Percentiles rank a stretch among this genome's conserved stretches.
These are phyloP conservation scores for Backusella australiensis DNA, from an alignment of 192 early-diverging fungal species.

Conservation along the genomic window DNA sequence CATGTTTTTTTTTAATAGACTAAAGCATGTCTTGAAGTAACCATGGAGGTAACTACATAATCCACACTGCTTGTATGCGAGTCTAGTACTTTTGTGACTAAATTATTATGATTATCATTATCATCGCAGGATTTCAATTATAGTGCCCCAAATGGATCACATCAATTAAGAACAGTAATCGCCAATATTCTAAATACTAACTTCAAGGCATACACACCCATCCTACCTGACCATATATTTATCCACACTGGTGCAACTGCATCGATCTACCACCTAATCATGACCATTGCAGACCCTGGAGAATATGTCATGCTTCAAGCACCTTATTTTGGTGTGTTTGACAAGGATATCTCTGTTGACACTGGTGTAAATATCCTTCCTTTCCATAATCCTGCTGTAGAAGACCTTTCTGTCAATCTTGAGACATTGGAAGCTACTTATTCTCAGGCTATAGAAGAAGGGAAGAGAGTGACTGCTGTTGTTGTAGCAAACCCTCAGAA, in stretches of 20 bases:
- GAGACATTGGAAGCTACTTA: conserved; percentile 48
- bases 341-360: conserved; percentile 52
- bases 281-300: conserved; percentile 65
- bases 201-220: conserved; percentile 45
- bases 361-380: conserved; percentile 52
- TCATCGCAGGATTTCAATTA: conserved; percentile 41
- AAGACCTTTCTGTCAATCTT: conserved; percentile 34
- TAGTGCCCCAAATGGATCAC: conserved; percentile 52
- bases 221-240: conserved; percentile 54
- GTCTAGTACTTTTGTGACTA: no score
- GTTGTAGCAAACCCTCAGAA: conserved; percentile 62
- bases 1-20: not conserved
- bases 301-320: conserved; percentile 73
- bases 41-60: not conserved
- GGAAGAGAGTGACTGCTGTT: conserved; percentile 44
- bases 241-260: conserved; percentile 66
- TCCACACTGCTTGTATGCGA: not conserved
- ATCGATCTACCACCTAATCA: conserved; percentile 61
- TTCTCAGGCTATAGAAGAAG: conserved; percentile 39
- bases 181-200: conserved; percentile 66
- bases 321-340: conserved; percentile 78
- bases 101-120: no score
- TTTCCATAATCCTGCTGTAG: conserved; percentile 42
- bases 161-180: conserved; percentile 51
- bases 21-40: no score